Percentiles rank a stretch among this genome's conserved stretches.
Conservation (phyloP, 495 filamentous ascomycete genomes). For the Pseudevernia furfuracea region DNA sequence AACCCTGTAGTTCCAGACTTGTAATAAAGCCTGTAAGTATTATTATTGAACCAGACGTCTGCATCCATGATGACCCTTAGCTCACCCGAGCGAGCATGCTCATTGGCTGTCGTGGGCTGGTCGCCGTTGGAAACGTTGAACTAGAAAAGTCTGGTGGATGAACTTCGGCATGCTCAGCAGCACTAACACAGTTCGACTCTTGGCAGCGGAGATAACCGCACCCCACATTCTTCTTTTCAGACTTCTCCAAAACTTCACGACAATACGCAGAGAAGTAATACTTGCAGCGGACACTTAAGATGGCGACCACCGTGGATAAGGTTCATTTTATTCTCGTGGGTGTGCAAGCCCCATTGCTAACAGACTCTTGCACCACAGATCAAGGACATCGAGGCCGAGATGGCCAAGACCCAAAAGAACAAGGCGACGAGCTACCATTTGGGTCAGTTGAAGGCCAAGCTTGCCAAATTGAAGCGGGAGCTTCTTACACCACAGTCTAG, state of each 20-base stretch:
- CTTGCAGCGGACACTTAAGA: slow-evolving; percentile 37
- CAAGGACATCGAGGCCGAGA: slow-evolving; percentile 93
- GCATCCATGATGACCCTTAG: neutral
- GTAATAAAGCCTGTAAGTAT: neutral
- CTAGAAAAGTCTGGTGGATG: neutral
- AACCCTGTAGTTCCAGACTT: neutral
- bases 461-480: slow-evolving; percentile 94
- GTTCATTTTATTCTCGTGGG: slow-evolving; percentile 38
- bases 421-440: slow-evolving; percentile 87
- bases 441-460: slow-evolving; percentile 93
- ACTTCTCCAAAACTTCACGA: neutral
- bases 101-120: neutral
- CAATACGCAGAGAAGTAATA: neutral
- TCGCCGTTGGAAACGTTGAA: neutral
- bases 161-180: neutral
- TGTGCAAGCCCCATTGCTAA: slow-evolving; percentile 21
- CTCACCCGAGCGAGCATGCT: neutral
- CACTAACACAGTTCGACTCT: neutral
- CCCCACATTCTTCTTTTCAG: neutral
- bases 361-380: slow-evolving; percentile 51
- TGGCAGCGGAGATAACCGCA: neutral
- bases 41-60: neutral
- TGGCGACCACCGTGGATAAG: slow-evolving; percentile 97
- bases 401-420: slow-evolving; percentile 79
- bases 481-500: slow-evolving; percentile 76